Evolutionary conservation across 306 rosid genomes (phyloP), one percentile per base, ranked within the genome.

Genomic region (Cajanus cajan): DNA sequence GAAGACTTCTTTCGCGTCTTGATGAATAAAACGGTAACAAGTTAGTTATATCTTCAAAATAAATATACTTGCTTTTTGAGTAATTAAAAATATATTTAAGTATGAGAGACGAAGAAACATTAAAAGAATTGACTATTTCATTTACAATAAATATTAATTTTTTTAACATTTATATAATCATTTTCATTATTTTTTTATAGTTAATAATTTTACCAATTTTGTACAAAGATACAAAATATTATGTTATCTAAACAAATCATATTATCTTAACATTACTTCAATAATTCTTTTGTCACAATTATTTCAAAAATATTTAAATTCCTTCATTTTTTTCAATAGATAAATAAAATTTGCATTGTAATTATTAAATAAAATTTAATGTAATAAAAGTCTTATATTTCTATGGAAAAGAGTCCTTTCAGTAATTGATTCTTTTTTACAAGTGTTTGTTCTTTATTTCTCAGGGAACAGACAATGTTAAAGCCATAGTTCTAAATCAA

Each of bases 401-500:
- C 61, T 52, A 44, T 11, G 4, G 5, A 16, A 43, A 44, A 7
- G 21, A 59, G 33, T 61, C 8, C 0, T 0, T 2, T 6, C 19
- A 28, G 3, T 55, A 1, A 16, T 78, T 66, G 55, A 4, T 3
- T n/a, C 41, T 4, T 50, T 18, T 0, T 1, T 4, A 41, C 52
- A 40, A n/a, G n/a, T n/a, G n/a, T 36, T 4, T 62, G 6, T 22
- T 48, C 24, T 69, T 34, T 1, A 2, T 15, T 2, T 61, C 36
- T 8, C 7, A 74, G 80, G 80, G 69, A 71, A 62, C 70, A 4
- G 14, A 61, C 4, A 40, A 39, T 5, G 62, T 82, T 70, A 71
- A 76, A 59, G 85, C 82, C 68, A 25, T 82, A 39, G 65, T 82
- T 28, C 2, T 82, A 0, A 45, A 69, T 19, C 7, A 8, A 37